These are phyloP conservation scores for Bolboschoenoplectus hybrid DNA, from an alignment of 202 grass and related monocot species.

Conservation along the genomic window DNA sequence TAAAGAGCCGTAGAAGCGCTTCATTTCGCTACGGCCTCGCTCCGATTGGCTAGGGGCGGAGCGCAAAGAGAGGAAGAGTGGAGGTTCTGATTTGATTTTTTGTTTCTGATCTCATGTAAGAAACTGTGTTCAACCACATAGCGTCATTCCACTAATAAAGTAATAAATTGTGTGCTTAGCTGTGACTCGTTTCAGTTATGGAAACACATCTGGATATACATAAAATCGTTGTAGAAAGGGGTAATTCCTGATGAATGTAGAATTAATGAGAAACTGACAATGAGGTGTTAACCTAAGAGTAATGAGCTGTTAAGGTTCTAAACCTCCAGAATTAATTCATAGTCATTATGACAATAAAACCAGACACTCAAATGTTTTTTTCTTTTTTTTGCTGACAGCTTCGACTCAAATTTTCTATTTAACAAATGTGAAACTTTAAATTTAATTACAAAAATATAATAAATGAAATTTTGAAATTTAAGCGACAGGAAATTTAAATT, in stretches of 20 bases:
- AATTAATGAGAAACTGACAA: constrained; percentile 7
- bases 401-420: neutral
- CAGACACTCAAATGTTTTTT: no score
- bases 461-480: no score
- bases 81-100: neutral
- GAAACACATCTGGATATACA: neutral
- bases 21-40: neutral
- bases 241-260: neutral
- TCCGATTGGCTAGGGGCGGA: neutral
- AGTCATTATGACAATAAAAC: neutral
- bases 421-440: no score
- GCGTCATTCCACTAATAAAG: no score
- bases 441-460: no score
- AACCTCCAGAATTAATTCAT: constrained; percentile 4
- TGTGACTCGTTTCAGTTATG: neutral
- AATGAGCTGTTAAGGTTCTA: constrained; percentile 21
- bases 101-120: neutral
- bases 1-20: neutral
- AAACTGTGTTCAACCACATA: neutral
- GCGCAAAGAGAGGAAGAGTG: neutral
- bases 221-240: neutral
- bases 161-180: no score
- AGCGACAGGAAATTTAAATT: neutral
- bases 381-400: neutral
- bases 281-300: constrained; percentile 11